phyloP scores from a whole-genome alignment of 495 filamentous ascomycete species.

The Staphylotrichum tortipilum region DNA sequence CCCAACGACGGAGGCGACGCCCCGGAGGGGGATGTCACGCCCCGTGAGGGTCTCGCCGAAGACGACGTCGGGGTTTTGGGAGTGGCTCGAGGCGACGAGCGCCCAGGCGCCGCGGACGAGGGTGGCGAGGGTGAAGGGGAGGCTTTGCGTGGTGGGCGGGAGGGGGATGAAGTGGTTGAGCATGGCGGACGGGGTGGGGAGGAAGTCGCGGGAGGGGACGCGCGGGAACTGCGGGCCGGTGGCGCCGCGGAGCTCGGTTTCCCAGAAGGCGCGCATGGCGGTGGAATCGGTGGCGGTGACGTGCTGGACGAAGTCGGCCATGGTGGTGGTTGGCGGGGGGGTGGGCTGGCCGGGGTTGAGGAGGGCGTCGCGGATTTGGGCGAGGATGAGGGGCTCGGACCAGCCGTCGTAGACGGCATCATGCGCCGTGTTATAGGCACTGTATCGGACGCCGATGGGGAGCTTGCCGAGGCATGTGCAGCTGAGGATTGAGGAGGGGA shows the following conservation, averaged over 20 bases:
- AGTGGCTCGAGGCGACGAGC: slow-evolving; percentile 30
- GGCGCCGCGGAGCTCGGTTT: slow-evolving; percentile 6
- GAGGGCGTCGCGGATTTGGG: slow-evolving; percentile 7
- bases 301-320: slow-evolving; percentile 33
- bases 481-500: too few species aligned
- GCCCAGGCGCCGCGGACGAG: slow-evolving; percentile 39
- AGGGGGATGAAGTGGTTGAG: slow-evolving; percentile 9
- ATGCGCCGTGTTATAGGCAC: too few species aligned
- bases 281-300: slow-evolving; percentile 17
- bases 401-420: slow-evolving; percentile 61
- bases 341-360: too few species aligned
- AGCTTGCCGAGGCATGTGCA: too few species aligned
- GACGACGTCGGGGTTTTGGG: slow-evolving; percentile 31
- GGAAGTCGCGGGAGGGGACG: slow-evolving; percentile 14
- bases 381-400: slow-evolving; percentile 37
- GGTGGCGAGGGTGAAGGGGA: slow-evolving; percentile 19
- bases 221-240: slow-evolving; percentile 16
- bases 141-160: background rate
- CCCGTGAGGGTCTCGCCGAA: slow-evolving; percentile 38
- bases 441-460: too few species aligned
- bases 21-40: slow-evolving; percentile 36
- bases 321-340: too few species aligned
- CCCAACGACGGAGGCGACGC: slow-evolving; percentile 40
- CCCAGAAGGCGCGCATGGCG: slow-evolving; percentile 10
- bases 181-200: slow-evolving; percentile 4